A percentile compares a stretch with the other conserved stretches of the same genome.
Conservation (phyloP, 1,284 basidiomycete genomes). For the Bondarzewia mesenterica region DNA sequence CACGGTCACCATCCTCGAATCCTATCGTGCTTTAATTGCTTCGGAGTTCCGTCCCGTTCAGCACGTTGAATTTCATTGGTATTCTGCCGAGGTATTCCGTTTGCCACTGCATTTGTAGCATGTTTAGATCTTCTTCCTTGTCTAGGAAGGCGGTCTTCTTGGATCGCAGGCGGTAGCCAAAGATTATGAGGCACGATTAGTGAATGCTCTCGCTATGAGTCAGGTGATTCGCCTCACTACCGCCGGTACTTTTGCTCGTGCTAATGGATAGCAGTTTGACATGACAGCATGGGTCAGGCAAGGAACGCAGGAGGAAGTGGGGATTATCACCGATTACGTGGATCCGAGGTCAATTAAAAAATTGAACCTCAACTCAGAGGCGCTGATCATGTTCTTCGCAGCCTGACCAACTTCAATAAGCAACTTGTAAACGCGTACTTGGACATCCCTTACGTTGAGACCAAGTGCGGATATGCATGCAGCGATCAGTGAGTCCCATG, state of each 20-base stretch:
- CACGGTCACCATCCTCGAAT: slow-evolving; percentile 86
- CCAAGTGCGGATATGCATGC: slow-evolving; percentile 2
- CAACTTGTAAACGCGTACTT: slow-evolving; percentile 72
- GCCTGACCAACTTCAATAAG: slow-evolving; percentile 77
- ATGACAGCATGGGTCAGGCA: slow-evolving; percentile 96
- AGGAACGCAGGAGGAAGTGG: slow-evolving; percentile 82
- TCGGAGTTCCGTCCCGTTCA: slow-evolving; percentile 71
- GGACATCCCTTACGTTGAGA: slow-evolving; percentile 64
- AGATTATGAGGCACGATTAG: slow-evolving; percentile 57
- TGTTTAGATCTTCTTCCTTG: slow-evolving; percentile 4
- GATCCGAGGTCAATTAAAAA: slow-evolving; percentile 45
- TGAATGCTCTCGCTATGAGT: slow-evolving; percentile 83
- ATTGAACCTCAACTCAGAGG: slow-evolving; percentile 3
- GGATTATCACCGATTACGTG: slow-evolving; percentile 86
- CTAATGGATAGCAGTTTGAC: slow-evolving; percentile 55
- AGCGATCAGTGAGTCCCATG: slow-evolving; percentile 4
- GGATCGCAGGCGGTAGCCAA: slow-evolving; percentile 89
- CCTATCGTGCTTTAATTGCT: slow-evolving; percentile 78
- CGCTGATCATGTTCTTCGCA: slow-evolving; percentile 21
- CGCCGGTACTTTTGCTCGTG: slow-evolving; percentile 7
- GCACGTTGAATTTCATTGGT: slow-evolving; percentile 94
- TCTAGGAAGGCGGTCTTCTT: slow-evolving; percentile 86
- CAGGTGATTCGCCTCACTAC: slow-evolving; percentile 42
- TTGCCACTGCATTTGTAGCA: neutral
- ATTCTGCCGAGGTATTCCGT: slow-evolving; percentile 70